phyloP scores from a whole-genome alignment of 75 land plant species.

The Pinus tabuliformis region DNA sequence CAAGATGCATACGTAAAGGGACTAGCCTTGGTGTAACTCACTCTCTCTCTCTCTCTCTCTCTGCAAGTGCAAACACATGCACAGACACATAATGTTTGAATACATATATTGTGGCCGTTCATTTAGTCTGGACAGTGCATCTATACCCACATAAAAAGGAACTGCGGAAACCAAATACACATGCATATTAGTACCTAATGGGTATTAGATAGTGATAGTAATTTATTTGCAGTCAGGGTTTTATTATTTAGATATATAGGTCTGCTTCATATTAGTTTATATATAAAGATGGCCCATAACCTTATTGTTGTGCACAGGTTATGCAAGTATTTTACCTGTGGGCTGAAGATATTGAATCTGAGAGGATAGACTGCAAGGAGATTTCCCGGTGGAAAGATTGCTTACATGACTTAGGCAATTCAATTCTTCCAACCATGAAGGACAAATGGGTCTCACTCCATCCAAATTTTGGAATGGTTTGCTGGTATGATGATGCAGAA shows the following conservation, averaged over 20 bases:
- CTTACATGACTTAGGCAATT: slow-evolving; percentile 38
- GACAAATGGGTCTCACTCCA: slow-evolving; percentile 87
- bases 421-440: slow-evolving; percentile 72
- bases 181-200: not conserved
- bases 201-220: not conserved
- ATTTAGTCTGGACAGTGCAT: not conserved
- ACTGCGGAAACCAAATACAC: not conserved
- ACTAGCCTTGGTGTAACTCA: not conserved
- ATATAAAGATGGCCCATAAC: not conserved
- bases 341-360: slow-evolving; percentile 58
- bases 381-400: slow-evolving; percentile 43
- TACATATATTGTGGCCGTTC: not conserved
- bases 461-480: slow-evolving; percentile 52
- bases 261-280: too few relatives aligned
- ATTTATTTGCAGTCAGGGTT: not conserved
- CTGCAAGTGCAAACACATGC: not conserved
- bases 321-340: slow-evolving; percentile 55
- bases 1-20: not conserved
- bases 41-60: too few relatives aligned
- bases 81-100: not conserved
- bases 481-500: slow-evolving; percentile 79
- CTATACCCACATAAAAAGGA: not conserved
- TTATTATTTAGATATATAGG: not conserved
- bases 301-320: slow-evolving; percentile 45
- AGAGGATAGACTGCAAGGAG: slow-evolving; percentile 43